These are phyloP conservation scores for Colletotrichum lindemuthianum DNA, from an alignment of 2,329 filamentous ascomycete genomes.

Conservation along the genomic window DNA sequence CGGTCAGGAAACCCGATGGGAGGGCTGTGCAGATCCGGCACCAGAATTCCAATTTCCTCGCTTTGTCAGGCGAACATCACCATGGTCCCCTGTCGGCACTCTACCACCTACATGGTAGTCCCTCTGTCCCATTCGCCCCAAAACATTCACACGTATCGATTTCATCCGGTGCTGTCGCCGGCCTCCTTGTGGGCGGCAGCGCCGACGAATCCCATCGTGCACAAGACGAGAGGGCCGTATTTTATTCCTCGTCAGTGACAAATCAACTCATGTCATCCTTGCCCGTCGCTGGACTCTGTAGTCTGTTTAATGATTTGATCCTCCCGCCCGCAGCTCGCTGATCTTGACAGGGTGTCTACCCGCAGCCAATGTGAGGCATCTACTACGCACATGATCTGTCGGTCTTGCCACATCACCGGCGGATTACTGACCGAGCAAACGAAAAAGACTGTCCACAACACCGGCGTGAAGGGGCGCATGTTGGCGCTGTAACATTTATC, in stretches of 20 bases:
- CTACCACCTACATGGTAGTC: not conserved
- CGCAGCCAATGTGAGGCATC: slow-evolving; percentile 6
- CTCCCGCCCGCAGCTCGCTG: not conserved
- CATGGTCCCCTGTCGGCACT: not conserved
- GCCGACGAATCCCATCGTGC: slow-evolving; percentile 16
- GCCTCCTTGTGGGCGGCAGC: not conserved
- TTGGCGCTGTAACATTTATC: no score
- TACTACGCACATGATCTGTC: not conserved
- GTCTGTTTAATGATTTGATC: slow-evolving; percentile 5
- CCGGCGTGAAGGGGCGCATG: not conserved
- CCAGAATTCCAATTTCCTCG: slow-evolving; percentile 23
- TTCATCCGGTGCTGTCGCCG: slow-evolving; percentile 11
- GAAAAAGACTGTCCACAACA: not conserved
- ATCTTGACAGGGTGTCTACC: slow-evolving; percentile 6
- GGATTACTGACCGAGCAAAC: not conserved
- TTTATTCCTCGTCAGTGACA: not conserved
- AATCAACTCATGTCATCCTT: not conserved
- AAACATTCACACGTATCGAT: slow-evolving; percentile 22
- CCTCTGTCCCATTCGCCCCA: slow-evolving; percentile 25
- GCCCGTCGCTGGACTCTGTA: not conserved
- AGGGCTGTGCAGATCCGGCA: slow-evolving; percentile 8
- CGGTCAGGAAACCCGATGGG: not conserved
- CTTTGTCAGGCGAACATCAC: slow-evolving; percentile 24
- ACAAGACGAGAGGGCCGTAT: slow-evolving; percentile 18
- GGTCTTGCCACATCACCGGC: not conserved